Base-by-base conservation (phyloP, 352 stramenopile species). In the Phytophthora niederhauseri region DNA sequence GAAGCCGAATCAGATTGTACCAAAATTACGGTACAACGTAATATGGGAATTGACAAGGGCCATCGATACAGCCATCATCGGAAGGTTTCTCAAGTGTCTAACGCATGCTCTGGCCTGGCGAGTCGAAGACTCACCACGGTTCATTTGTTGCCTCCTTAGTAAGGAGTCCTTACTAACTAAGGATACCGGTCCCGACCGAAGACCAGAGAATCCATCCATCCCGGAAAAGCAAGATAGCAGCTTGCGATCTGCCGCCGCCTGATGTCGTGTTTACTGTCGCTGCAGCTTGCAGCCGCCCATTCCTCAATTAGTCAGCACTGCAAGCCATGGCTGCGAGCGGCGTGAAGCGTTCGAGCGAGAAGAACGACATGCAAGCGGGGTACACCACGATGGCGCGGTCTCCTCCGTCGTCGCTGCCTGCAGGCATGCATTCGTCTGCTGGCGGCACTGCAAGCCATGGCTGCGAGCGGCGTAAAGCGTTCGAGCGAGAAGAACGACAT, bases 321-420 rank as follows among this genome's bases (percentile, higher is more conserved):
- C 6, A 61, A 41, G n/a, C 19, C 6, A 70, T 70, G 65, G 22
- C 41, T 63, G 20, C 17, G n/a, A 51, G 49, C 49, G 15, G 45
- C 28, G 31, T 31, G 1, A 63, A 71, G 30, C 57, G 31, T 12
- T 41, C 57, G 43, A 41, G 45, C 61, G 66, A 73, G 36, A 67
- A 68, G 36, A 51, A 67, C 31, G 49, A 55, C 6, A 19, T 51
- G 15, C 30, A 31, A 1, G 70, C 65, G 7, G 57, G 41, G 2
- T 77, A 65, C 31, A 66, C 64, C 55, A 67, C 50, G 1, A 69
- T 76, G 57, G 45, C 51, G 43, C 17, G 57, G 22, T 66, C 69
- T 28, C 36, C 64, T 22, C 24, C 54, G 15, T 28, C 43, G 17
- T 56, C 66, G 38, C 20, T 58, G n/a, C 50, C 56, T 14, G 15